phyloP scores from a whole-genome alignment of 2,329 filamentous ascomycete species.

The Aspergillus puulaauensis region DNA sequence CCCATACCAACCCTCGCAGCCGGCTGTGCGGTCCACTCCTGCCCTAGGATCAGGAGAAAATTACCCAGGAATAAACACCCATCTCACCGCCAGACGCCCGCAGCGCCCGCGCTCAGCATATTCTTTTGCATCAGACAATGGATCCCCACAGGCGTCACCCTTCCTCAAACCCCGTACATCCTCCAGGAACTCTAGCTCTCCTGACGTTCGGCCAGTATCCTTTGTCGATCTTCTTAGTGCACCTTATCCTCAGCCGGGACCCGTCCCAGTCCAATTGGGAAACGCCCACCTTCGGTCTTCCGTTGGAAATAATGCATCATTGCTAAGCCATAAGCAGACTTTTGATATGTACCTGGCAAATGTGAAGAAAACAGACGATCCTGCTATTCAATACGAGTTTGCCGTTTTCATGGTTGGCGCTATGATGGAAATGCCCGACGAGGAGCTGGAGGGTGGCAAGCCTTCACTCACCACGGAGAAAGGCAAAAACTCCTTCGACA shows the following conservation, averaged over 20 bases:
- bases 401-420: constrained; percentile 90
- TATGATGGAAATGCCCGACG: constrained; percentile 72
- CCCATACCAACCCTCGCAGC: constrained; percentile 39
- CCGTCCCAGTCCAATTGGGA: constrained; percentile 64
- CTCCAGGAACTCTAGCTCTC: constrained; percentile 55
- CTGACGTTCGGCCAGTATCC: constrained; percentile 58
- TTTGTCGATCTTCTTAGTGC: constrained; percentile 63
- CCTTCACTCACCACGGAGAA: constrained; percentile 20
- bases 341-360: constrained; percentile 97
- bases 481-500: constrained; percentile 35
- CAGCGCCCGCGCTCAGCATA: constrained; percentile 74
- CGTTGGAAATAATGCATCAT: constrained; percentile 85
- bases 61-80: constrained; percentile 56
- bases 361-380: constrained; percentile 93
- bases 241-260: constrained; percentile 79
- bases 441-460: constrained; percentile 37
- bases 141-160: constrained; percentile 53
- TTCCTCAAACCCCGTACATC: constrained; percentile 48
- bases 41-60: constrained; percentile 46
- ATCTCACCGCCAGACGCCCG: constrained; percentile 59
- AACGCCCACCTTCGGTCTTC: constrained; percentile 76
- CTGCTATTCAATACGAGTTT: constrained; percentile 91
- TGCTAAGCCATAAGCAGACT: constrained; percentile 88
- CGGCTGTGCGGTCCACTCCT: constrained; percentile 26
- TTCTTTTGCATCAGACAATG: constrained; percentile 69